Evolutionary conservation across 306 rosid species (phyloP).

Genomic region (Cyclanthera cordifolia): DNA sequence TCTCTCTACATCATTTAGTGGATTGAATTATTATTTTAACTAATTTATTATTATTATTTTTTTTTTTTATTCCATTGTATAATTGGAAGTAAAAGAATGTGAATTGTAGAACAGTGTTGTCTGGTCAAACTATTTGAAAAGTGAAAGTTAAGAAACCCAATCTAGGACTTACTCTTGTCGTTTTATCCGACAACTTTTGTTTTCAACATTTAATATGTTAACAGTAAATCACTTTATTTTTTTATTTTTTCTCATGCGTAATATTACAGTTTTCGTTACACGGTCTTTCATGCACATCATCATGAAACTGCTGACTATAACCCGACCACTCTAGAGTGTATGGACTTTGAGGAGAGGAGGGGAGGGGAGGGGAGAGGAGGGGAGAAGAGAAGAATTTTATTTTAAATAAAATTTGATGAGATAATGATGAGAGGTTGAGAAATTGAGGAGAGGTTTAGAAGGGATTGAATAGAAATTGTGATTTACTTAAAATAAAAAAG

Average conservation of each 20-base stretch:
- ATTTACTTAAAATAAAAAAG: no score
- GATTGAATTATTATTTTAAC: no score
- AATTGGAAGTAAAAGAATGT: not conserved
- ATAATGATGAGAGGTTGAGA: no score
- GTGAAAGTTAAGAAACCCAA: not conserved
- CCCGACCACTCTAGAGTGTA: not conserved
- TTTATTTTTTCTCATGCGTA: not conserved
- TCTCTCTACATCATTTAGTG: no score
- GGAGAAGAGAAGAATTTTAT: no score
- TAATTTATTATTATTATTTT: no score
- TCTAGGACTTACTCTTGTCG: slow-evolving; percentile 3
- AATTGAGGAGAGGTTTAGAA: no score
- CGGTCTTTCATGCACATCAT: not conserved
- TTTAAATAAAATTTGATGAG: no score
- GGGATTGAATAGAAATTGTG: no score
- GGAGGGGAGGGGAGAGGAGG: no score
- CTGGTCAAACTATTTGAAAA: slow-evolving; percentile 9
- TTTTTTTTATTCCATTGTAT: not conserved
- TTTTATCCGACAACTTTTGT: not conserved
- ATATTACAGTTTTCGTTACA: not conserved
- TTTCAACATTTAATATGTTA: not conserved
- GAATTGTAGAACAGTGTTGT: no score
- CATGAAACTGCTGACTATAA: not conserved
- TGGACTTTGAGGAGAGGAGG: no score
- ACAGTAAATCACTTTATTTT: not conserved